Percentiles rank a stretch among this genome's conserved stretches.
phyloP scores from a whole-genome alignment of 768 basidiomycete genomes.

The Amanita muscaria region DNA sequence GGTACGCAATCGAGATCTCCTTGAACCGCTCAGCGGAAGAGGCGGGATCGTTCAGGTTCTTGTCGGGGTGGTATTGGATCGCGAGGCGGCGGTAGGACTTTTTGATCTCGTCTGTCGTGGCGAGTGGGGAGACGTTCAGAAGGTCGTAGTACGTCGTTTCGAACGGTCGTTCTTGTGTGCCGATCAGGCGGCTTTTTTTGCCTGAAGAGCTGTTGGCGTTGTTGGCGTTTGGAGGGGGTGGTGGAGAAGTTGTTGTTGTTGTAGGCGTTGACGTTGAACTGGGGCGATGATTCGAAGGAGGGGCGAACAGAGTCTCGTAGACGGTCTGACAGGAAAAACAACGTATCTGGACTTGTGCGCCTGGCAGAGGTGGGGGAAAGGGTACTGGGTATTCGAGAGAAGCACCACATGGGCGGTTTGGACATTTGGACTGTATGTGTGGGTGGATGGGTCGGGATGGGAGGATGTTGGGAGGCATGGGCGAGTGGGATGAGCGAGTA shows the following conservation, averaged over 20 bases:
- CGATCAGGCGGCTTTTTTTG: slow-evolving; percentile 67
- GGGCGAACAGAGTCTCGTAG: no score
- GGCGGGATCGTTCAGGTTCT: slow-evolving; percentile 74
- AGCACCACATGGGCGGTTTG: slow-evolving; percentile 36
- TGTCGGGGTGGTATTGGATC: slow-evolving; percentile 89
- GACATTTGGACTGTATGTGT: slow-evolving; percentile 58
- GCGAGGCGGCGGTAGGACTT: slow-evolving; percentile 85
- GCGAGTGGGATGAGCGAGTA: neutral
- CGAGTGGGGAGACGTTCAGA: slow-evolving; percentile 65
- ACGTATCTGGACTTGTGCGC: slow-evolving; percentile 53
- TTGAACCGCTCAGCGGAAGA: slow-evolving; percentile 88
- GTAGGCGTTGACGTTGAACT: neutral
- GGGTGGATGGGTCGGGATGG: slow-evolving; percentile 59
- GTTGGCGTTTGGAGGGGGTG: slow-evolving; percentile 9
- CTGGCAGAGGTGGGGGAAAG: slow-evolving; percentile 41
- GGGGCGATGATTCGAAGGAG: neutral
- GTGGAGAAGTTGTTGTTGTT: neutral
- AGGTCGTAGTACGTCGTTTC: slow-evolving; percentile 91
- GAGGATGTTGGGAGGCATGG: slow-evolving; percentile 16
- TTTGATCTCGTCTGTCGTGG: slow-evolving; percentile 80
- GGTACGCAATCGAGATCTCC: slow-evolving; percentile 83
- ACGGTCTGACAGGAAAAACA: slow-evolving; percentile 62
- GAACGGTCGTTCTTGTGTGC: slow-evolving; percentile 79
- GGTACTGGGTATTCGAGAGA: slow-evolving; percentile 66
- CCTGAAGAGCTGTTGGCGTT: slow-evolving; percentile 16